phyloP scores from a whole-genome alignment of 1,284 basidiomycete species.

The Trichosporon sp. region DNA sequence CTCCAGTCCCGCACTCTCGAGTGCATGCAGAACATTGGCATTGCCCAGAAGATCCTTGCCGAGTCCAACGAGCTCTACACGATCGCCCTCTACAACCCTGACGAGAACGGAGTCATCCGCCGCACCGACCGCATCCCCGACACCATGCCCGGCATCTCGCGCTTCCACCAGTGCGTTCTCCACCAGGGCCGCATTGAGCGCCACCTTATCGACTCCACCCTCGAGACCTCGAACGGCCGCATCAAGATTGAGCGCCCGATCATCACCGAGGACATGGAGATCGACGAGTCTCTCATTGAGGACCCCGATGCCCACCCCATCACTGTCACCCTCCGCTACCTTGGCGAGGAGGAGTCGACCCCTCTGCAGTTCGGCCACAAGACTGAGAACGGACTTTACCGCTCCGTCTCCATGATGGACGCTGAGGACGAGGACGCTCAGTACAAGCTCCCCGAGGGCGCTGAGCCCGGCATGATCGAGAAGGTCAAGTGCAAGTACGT shows the following conservation, averaged over 20 bases:
- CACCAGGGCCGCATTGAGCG: slow-evolving; percentile 35
- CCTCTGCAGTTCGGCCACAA: slow-evolving; percentile 33
- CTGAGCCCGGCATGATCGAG: slow-evolving; percentile 28
- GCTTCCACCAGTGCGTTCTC: slow-evolving; percentile 33
- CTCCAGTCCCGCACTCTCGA: slow-evolving; percentile 32
- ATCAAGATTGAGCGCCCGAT: slow-evolving; percentile 32
- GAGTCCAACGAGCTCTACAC: slow-evolving; percentile 32
- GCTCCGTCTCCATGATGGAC: slow-evolving; percentile 27
- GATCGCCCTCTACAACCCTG: slow-evolving; percentile 34
- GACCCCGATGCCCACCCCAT: slow-evolving; percentile 33
- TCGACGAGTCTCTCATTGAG: slow-evolving; percentile 29
- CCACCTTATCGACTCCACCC: slow-evolving; percentile 32
- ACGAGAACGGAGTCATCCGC: slow-evolving; percentile 32
- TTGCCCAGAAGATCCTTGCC: slow-evolving; percentile 27
- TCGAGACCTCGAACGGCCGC: slow-evolving; percentile 25
- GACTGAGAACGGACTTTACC: slow-evolving; percentile 33
- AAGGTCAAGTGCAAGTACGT: slow-evolving; percentile 42
- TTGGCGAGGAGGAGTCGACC: slow-evolving; percentile 31
- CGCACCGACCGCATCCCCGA: slow-evolving; percentile 35
- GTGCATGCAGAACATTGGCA: slow-evolving; percentile 31
- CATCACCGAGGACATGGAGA: slow-evolving; percentile 30
- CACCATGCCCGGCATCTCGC: slow-evolving; percentile 34
- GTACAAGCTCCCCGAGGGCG: slow-evolving; percentile 30
- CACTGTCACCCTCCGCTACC: slow-evolving; percentile 30
- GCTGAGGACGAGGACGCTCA: slow-evolving; percentile 34